Evolutionary conservation across 2,329 filamentous ascomycete species (phyloP), one percentile per base, ranked within the genome.

Genomic region (Cladosporium austrohemisphaericum): DNA sequence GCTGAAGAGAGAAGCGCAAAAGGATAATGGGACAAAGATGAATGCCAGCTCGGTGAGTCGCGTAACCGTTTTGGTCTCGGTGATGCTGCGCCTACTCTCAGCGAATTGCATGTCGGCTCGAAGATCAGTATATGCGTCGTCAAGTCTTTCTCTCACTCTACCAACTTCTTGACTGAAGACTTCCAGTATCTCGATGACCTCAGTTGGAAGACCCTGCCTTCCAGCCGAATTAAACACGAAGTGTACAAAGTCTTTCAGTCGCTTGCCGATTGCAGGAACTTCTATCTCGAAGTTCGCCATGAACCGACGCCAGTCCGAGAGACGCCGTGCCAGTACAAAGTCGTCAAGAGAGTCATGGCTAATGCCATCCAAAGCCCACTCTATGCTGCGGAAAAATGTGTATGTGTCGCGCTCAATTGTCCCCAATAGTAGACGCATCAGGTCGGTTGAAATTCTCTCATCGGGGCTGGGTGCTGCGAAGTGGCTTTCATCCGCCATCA

Each of bases 91-190:
- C 19, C 57, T 55, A 40, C 58, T 62, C 36, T 65, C 60, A 10
- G 57, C 47, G 25, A 65, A 58, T 14, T 59, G 53, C 58, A 67
- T 62, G 23, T 71, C 69, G 3, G 68, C 65, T 25, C 67, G 67
- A 4, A 72, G 46, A 4, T 65, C 61, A 19, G 51, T 56, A 26
- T 59, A 58, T 25, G 60, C 56, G 5, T 60, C 57, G 4, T 62
- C 60, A 5, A 55, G 20, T 25, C 46, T 38, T 36, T 3, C 8
- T 18, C 20, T 36, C 16, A 20, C 33, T 11, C 11, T 18, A 4
- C 25, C 14, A 25, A 52, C 44, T 10, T 31, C 22, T 3, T 35
- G n/a, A 16, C 23, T 16, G 5, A 35, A 43, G 1, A 22, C 16
- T 5, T 54, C 26, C 19, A 54, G 19, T 7, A 52, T 46, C 9